Percentiles rank a stretch among this genome's conserved stretches.
Conservation (phyloP, 495 filamentous ascomycete genomes). For the Annulohypoxylon bovei region DNA sequence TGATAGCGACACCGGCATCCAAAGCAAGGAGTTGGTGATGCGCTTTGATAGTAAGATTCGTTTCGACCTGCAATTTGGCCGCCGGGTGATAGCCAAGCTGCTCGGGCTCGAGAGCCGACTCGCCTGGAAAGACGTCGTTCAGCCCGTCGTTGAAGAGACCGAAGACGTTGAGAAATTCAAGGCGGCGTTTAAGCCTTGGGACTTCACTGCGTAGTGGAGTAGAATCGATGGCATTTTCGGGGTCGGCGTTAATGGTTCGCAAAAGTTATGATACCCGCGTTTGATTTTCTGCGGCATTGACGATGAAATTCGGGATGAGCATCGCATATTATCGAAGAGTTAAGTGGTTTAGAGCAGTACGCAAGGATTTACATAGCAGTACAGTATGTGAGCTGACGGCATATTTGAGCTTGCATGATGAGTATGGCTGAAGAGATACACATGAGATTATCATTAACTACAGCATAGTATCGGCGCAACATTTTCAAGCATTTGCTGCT, state of each 20-base stretch:
- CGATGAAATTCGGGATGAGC: conserved; percentile 4
- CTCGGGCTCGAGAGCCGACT: conserved; percentile 76
- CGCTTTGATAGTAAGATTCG: conserved; percentile 57
- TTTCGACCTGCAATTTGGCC: conserved; percentile 71
- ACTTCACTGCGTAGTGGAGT: conserved; percentile 67
- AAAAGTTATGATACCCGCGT: conserved; percentile 46
- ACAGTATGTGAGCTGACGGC: background rate
- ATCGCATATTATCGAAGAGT: background rate
- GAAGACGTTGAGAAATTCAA: conserved; percentile 84
- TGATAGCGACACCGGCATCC: conserved; percentile 51
- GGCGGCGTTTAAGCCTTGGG: conserved; percentile 83
- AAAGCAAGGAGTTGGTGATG: conserved; percentile 61
- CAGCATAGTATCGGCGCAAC: conserved; percentile 1
- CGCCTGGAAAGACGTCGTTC: conserved; percentile 84
- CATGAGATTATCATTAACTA: background rate
- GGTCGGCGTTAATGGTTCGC: conserved; percentile 37
- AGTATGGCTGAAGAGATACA: background rate
- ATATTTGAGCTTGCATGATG: background rate
- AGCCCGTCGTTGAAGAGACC: conserved; percentile 79
- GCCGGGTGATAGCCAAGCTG: conserved; percentile 87
- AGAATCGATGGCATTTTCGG: conserved; percentile 12
- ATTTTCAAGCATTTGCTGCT: background rate
- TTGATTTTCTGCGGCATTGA: conserved; percentile 22
- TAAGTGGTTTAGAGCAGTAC: background rate
- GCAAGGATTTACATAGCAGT: background rate